Evolutionary conservation across 2,329 filamentous ascomycete species (phyloP).

Genomic region (Aspergillus novoparasiticus): DNA sequence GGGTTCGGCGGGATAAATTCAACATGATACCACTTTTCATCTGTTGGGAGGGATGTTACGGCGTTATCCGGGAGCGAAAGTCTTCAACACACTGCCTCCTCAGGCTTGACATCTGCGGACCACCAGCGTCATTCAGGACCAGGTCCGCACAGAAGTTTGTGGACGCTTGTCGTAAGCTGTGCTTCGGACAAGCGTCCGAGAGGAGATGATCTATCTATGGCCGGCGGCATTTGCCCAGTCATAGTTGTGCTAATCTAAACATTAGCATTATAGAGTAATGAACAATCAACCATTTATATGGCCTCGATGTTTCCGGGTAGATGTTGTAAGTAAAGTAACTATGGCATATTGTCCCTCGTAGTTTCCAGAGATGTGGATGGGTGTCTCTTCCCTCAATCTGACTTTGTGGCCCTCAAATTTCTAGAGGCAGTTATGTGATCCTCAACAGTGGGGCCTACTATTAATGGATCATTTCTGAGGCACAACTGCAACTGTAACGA

Average conservation of each 20-base stretch:
- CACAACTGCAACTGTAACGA: neutral
- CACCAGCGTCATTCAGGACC: neutral
- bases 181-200: constrained; percentile 17
- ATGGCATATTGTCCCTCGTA: neutral
- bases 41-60: constrained; percentile 44
- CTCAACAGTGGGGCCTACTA: neutral
- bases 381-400: too few relatives aligned
- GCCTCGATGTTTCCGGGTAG: neutral
- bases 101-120: constrained; percentile 15
- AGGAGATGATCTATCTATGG: constrained; percentile 11
- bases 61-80: constrained; percentile 46
- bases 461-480: neutral
- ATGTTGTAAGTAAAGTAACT: neutral
- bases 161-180: constrained; percentile 11
- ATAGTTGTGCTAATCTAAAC: constrained; percentile 39
- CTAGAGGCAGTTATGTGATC: neutral
- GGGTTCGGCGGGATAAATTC: constrained; percentile 48
- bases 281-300: constrained; percentile 11
- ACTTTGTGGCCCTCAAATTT: too few relatives aligned
- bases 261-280: constrained; percentile 37
- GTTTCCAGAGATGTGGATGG: too few relatives aligned
- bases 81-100: constrained; percentile 42
- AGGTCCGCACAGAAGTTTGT: constrained; percentile 3
- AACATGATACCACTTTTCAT: constrained; percentile 53
- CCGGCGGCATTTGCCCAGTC: constrained; percentile 14